Base-by-base conservation (phyloP, 768 basidiomycete species). In the Solioccasus polychromus region DNA sequence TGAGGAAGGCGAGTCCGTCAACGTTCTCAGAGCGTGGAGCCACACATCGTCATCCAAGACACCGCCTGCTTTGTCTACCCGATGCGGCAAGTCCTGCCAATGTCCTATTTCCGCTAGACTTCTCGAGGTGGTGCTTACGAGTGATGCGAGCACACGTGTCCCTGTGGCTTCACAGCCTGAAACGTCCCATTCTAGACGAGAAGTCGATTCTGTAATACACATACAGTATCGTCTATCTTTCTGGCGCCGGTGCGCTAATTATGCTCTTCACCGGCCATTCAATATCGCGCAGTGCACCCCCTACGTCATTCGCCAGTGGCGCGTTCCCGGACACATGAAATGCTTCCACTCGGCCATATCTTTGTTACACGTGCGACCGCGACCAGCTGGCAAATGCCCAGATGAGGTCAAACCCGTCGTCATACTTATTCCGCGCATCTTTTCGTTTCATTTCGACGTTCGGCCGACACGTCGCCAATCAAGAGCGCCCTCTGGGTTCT, bases 91-190 rank as follows among this genome's bases (percentile, higher is more conserved):
- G n/a, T n/a, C n/a, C n/a, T n/a, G n/a, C 31, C 38, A 18, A 26
- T 38, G n/a, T 47, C 42, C 39, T 31, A 56, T 57, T 47, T 60
- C 57, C 58, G 58, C 31, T 14, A n/a, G n/a, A n/a, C n/a, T n/a
- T n/a, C n/a, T n/a, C n/a, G n/a, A n/a, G n/a, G n/a, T n/a, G n/a
- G n/a, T n/a, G n/a, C n/a, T n/a, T n/a, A n/a, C n/a, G n/a, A n/a
- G n/a, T n/a, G n/a, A n/a, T n/a, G n/a, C n/a, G n/a, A n/a, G n/a
- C n/a, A n/a, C n/a, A n/a, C n/a, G n/a, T n/a, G n/a, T n/a, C n/a
- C n/a, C n/a, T n/a, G n/a, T n/a, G n/a, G n/a, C n/a, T n/a, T 41
- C 32, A 23, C 14, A 12, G 35, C 14, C 35, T 31, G 48, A 51
- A 40, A 45, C 47, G 4, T 17, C 35, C 35, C 39, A 22, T 40